phyloP scores from a whole-genome alignment of 495 filamentous ascomycete species.

The Penicillium roqueforti region DNA sequence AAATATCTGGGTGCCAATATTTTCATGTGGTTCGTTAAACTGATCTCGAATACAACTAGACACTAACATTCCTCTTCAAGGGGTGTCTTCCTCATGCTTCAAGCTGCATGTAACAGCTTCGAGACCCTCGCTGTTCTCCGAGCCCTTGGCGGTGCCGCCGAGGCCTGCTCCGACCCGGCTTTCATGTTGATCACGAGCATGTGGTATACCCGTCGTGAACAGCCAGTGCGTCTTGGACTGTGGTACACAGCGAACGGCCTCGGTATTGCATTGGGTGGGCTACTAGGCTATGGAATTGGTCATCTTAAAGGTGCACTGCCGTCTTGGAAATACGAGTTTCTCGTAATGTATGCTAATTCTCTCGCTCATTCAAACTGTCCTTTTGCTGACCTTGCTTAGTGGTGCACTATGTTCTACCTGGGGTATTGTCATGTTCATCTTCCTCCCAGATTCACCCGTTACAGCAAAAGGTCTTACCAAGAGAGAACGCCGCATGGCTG shows the following conservation, averaged over 20 bases:
- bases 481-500: constrained; percentile 53
- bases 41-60: not conserved
- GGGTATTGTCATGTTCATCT: constrained; percentile 54
- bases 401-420: constrained; percentile 53
- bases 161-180: constrained; percentile 47
- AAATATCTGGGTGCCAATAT: constrained; percentile 58
- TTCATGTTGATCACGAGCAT: constrained; percentile 42
- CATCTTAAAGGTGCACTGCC: constrained; percentile 49
- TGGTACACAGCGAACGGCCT: constrained; percentile 60
- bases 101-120: constrained; percentile 53
- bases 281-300: constrained; percentile 57
- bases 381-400: constrained; percentile 26
- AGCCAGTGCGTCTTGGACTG: constrained; percentile 54
- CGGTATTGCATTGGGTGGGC: constrained; percentile 54
- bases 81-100: constrained; percentile 55
- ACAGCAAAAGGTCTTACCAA: constrained; percentile 55
- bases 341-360: constrained; percentile 37
- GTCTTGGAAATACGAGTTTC: constrained; percentile 56
- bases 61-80: constrained; percentile 11
- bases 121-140: constrained; percentile 50
- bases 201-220: constrained; percentile 53
- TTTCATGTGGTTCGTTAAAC: constrained; percentile 47
- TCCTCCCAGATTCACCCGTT: constrained; percentile 62
- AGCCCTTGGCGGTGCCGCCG: constrained; percentile 49
- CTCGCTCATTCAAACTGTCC: too few relatives aligned